These are phyloP conservation scores for Lanmaoa pseudosensibilis DNA, from an alignment of 768 basidiomycete species.

Conservation along the genomic window DNA sequence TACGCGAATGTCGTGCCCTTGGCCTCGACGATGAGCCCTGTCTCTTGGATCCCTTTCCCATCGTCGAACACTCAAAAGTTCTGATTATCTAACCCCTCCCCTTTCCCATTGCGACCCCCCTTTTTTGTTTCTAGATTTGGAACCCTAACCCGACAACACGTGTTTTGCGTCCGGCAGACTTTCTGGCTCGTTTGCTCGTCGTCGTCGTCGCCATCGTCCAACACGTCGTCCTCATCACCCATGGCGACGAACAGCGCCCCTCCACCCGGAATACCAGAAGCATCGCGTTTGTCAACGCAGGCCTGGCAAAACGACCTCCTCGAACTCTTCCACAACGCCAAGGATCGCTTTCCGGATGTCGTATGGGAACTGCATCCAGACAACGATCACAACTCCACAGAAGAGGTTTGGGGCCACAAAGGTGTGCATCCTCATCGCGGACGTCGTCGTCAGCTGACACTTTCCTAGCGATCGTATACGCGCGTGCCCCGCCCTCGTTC, in stretches of 20 bases:
- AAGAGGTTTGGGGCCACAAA: slow-evolving; percentile 91
- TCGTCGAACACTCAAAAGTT: background rate
- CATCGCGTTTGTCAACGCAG: slow-evolving; percentile 63
- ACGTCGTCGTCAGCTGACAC: background rate
- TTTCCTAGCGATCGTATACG: slow-evolving; percentile 82
- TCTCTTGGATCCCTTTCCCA: slow-evolving; percentile 8
- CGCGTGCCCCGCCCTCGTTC: slow-evolving; percentile 89
- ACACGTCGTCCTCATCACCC: slow-evolving; percentile 25
- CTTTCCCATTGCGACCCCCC: slow-evolving; percentile 1
- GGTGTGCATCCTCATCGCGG: slow-evolving; percentile 47
- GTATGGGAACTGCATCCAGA: slow-evolving; percentile 80
- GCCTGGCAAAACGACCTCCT: slow-evolving; percentile 83
- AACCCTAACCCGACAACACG: slow-evolving; percentile 34
- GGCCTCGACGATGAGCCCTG: background rate
- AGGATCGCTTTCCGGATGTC: slow-evolving; percentile 94
- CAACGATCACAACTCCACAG: slow-evolving; percentile 48
- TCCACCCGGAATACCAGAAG: slow-evolving; percentile 46
- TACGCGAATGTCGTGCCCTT: background rate
- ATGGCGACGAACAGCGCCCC: slow-evolving; percentile 31
- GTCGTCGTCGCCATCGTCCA: slow-evolving; percentile 26
- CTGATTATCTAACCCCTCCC: background rate
- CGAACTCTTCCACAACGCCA: slow-evolving; percentile 75
- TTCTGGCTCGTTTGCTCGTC: slow-evolving; percentile 11
- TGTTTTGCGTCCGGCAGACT: slow-evolving; percentile 24
- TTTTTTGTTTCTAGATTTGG: background rate